A percentile compares a stretch with the other conserved stretches of the same genome.
These are phyloP conservation scores for Aspergillus sp. DNA, from an alignment of 2,329 filamentous ascomycete genomes.

Conservation along the genomic window DNA sequence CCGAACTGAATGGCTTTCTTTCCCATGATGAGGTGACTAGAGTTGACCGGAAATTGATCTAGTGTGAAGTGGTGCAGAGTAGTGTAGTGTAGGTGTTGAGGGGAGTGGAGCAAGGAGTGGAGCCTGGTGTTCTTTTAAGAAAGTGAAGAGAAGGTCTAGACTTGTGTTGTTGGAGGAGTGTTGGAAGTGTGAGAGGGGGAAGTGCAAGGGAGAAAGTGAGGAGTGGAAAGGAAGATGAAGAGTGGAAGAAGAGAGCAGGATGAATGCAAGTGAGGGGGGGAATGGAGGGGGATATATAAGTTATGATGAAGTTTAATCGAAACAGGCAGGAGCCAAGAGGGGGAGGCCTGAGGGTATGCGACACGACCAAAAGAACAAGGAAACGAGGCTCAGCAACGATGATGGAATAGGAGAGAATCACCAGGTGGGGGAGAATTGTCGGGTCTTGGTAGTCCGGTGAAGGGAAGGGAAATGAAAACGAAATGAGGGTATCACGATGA, in stretches of 20 bases:
- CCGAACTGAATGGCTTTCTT: slow-evolving; percentile 82
- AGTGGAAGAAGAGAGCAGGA: not conserved
- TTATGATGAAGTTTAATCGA: too few species aligned
- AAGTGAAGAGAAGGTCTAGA: too few species aligned
- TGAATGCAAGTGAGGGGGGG: not conserved
- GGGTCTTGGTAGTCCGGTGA: not conserved
- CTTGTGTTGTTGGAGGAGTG: too few species aligned
- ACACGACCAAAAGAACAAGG: not conserved
- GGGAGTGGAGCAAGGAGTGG: not conserved
- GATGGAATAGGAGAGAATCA: not conserved
- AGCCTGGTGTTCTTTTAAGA: not conserved
- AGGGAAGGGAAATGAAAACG: not conserved
- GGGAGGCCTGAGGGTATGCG: too few species aligned
- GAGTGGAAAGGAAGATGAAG: not conserved
- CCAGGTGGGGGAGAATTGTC: not conserved
- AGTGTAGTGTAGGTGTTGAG: slow-evolving; percentile 2
- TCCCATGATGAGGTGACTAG: slow-evolving; percentile 28
- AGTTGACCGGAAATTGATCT: not conserved
- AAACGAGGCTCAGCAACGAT: not conserved
- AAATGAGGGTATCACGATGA: not conserved
- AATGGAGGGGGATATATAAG: not conserved
- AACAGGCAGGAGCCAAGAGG: not conserved
- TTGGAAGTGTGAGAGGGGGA: slow-evolving; percentile 2
- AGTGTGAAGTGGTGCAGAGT: not conserved
- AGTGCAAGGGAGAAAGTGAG: not conserved